These are phyloP conservation scores for Ottelia alismoides DNA, from an alignment of 106 monocot species.

Conservation along the genomic window DNA sequence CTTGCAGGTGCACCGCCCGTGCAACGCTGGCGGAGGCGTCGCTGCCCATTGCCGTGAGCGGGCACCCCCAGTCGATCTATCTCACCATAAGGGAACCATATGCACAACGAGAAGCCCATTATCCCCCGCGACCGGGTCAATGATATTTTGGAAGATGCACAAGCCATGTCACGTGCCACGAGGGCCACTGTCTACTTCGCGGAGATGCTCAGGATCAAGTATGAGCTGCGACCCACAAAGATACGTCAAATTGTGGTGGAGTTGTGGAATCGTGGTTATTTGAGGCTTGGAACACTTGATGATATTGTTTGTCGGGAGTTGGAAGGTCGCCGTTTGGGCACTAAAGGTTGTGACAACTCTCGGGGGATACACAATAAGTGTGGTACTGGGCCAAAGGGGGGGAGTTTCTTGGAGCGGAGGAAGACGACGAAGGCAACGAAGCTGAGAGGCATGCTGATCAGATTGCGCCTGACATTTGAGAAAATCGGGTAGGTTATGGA, in stretches of 20 bases:
- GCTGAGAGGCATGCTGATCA: conserved; percentile 48
- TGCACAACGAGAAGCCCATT: too few species aligned
- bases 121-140: conserved; percentile 28
- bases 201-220: conserved; percentile 42
- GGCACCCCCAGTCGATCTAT: too few species aligned
- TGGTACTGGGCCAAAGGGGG: conserved; percentile 44
- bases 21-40: too few species aligned
- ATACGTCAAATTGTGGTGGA: conserved; percentile 4
- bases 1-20: too few species aligned
- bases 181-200: conserved; percentile 57
- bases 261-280: background rate
- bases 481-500: conserved; percentile 99
- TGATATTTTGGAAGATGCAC: conserved; percentile 70
- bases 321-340: conserved; percentile 42
- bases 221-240: conserved; percentile 64
- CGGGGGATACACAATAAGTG: conserved; percentile 42
- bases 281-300: too few species aligned
- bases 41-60: too few species aligned
- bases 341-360: conserved; percentile 53
- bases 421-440: conserved; percentile 55
- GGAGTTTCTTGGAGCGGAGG: conserved; percentile 36
- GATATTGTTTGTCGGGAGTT: background rate
- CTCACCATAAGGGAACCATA: too few species aligned
- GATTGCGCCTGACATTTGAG: conserved; percentile 84
- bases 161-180: conserved; percentile 70